phyloP scores from a whole-genome alignment of 2,329 filamentous ascomycete species.

The Hymenoscyphus repandus region DNA sequence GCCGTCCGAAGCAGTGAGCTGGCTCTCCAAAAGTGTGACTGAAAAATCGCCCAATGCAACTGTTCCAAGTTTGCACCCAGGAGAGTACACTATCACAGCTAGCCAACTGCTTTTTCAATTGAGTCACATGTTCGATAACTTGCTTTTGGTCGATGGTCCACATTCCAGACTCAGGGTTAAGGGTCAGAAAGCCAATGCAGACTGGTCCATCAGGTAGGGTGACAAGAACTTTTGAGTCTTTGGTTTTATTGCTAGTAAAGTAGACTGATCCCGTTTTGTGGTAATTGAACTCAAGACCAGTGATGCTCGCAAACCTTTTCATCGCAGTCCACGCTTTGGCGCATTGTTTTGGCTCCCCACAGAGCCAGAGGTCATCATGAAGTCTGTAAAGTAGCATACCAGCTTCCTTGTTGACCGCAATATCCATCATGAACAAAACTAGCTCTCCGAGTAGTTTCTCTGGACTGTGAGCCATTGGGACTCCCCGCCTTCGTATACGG shows the following conservation, averaged over 20 bases:
- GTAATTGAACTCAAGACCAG: constrained; percentile 51
- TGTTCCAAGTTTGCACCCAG: constrained; percentile 55
- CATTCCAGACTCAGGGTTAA: constrained; percentile 40
- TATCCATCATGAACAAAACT: constrained; percentile 59
- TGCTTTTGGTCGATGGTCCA: constrained; percentile 49
- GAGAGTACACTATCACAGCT: constrained; percentile 48
- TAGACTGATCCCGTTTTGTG: constrained; percentile 49
- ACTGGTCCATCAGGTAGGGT: constrained; percentile 46
- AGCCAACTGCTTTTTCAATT: constrained; percentile 48
- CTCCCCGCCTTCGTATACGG: constrained; percentile 43
- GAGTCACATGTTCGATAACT: constrained; percentile 48
- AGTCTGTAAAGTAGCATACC: constrained; percentile 52
- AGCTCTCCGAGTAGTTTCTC: constrained; percentile 55
- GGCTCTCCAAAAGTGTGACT: constrained; percentile 50
- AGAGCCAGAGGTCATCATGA: constrained; percentile 63
- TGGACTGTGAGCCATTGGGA: constrained; percentile 53
- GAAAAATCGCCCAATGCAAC: constrained; percentile 51
- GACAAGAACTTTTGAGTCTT: constrained; percentile 2
- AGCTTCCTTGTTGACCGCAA: constrained; percentile 54
- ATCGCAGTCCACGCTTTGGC: constrained; percentile 54
- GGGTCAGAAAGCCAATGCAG: constrained; percentile 50
- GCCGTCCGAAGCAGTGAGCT: constrained; percentile 45
- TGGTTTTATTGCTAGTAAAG: constrained; percentile 26
- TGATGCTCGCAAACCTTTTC: constrained; percentile 45
- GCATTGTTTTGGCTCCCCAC: constrained; percentile 47